These are phyloP conservation scores for Backusella westeae DNA, from an alignment of 192 early-diverging fungal species.

Conservation along the genomic window DNA sequence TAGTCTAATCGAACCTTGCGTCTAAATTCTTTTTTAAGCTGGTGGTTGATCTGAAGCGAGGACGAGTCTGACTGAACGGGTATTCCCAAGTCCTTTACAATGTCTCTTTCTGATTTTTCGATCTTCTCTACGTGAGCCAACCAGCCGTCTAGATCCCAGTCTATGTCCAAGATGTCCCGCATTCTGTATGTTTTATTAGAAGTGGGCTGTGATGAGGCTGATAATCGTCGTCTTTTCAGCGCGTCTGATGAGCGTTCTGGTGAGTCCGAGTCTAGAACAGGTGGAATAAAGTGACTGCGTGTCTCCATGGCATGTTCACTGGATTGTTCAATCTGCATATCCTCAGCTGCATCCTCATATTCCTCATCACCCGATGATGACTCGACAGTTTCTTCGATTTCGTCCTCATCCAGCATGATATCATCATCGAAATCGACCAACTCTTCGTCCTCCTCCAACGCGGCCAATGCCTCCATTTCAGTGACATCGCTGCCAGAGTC, in stretches of 20 bases:
- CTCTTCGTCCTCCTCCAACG: neutral
- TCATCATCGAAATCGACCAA: neutral
- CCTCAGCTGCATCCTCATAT: constrained; percentile 2
- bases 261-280: neutral
- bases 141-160: constrained; percentile 27
- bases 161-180: constrained; percentile 27
- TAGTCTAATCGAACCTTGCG: constrained; percentile 76
- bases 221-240: constrained; percentile 2
- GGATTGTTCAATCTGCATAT: neutral
- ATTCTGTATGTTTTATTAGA: neutral
- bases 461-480: constrained; percentile 9
- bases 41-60: neutral
- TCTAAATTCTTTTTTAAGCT: constrained; percentile 42
- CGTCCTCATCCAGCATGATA: neutral
- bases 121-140: constrained; percentile 18
- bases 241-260: neutral
- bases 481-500: constrained; percentile 1
- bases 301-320: neutral
- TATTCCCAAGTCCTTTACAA: constrained; percentile 13
- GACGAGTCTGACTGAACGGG: neutral
- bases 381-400: constrained; percentile 2
- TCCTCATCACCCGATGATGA: neutral
- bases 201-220: neutral
- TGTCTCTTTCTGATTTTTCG: constrained; percentile 10
- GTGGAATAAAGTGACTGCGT: neutral